Conservation (phyloP, 164 flowering plant species). For the Malania oleifera region DNA sequence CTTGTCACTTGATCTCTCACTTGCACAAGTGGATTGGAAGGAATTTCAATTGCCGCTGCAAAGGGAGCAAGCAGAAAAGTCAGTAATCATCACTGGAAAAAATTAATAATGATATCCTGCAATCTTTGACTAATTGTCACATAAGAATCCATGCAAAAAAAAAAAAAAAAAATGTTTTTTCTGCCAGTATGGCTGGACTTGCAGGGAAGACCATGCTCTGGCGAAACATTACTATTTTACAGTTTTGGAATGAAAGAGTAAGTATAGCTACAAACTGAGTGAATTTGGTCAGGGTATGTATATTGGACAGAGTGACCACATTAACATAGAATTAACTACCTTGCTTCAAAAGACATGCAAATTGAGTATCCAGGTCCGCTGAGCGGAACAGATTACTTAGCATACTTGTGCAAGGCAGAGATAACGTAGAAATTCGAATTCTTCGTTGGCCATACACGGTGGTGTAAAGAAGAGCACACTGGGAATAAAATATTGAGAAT, state of each 20-base stretch:
- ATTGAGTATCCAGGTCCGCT: constrained; percentile 95
- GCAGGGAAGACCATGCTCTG: neutral
- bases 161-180: constrained; percentile 5
- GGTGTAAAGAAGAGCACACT: constrained; percentile 99
- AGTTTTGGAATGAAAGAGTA: neutral
- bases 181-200: too few relatives aligned
- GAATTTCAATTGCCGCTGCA: constrained; percentile 77
- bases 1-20: constrained; percentile 74
- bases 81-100: constrained; percentile 5
- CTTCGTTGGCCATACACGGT: constrained; percentile 95
- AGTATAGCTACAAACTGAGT: too few relatives aligned
- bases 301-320: neutral
- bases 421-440: constrained; percentile 84
- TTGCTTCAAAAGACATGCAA: constrained; percentile 80
- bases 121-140: neutral
- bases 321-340: constrained; percentile 32
- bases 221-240: neutral
- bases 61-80: neutral
- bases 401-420: constrained; percentile 80
- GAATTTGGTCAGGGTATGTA: neutral
- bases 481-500: constrained; percentile 3
- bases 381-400: constrained; percentile 84
- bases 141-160: neutral
- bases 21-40: constrained; percentile 55
- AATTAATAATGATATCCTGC: neutral